phyloP scores from a whole-genome alignment of 75 land plant species.

The Gnetum montanum region DNA sequence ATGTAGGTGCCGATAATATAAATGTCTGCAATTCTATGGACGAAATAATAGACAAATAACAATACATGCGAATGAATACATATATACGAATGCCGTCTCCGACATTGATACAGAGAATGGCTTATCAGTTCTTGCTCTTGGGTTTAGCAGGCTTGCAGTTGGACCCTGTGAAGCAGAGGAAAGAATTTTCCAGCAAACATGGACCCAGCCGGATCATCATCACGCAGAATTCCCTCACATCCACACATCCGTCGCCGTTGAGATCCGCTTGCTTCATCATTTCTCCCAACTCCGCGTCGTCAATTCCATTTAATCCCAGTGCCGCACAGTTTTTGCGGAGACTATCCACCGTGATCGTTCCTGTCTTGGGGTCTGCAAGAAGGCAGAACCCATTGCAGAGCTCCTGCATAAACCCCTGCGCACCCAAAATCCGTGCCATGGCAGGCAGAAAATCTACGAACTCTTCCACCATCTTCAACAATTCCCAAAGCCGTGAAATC shows the following conservation, averaged over 20 bases:
- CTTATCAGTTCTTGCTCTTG: no score
- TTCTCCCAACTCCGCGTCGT: constrained; percentile 37
- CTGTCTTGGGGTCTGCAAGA: constrained; percentile 31
- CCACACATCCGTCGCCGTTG: constrained; percentile 51
- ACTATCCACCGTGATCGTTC: constrained; percentile 59
- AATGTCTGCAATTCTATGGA: no score
- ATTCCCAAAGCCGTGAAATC: neutral
- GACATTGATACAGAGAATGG: no score
- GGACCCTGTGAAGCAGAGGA: no score
- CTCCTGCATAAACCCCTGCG: constrained; percentile 58
- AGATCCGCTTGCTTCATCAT: constrained; percentile 56
- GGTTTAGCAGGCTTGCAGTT: no score
- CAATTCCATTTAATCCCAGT: constrained; percentile 41
- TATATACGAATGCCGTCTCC: no score
- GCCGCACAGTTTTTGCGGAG: constrained; percentile 37
- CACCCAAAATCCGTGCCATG: constrained; percentile 64
- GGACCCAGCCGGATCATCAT: constrained; percentile 33
- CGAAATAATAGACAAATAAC: no score
- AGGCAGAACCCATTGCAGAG: constrained; percentile 57
- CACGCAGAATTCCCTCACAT: constrained; percentile 46
- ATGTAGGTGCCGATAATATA: no score
- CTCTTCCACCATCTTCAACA: neutral
- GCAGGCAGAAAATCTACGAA: constrained; percentile 58
- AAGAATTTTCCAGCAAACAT: constrained; percentile 14
- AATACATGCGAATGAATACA: no score